These are phyloP conservation scores for Leccinum holopus DNA, from an alignment of 1,284 basidiomycete species.

Conservation along the genomic window DNA sequence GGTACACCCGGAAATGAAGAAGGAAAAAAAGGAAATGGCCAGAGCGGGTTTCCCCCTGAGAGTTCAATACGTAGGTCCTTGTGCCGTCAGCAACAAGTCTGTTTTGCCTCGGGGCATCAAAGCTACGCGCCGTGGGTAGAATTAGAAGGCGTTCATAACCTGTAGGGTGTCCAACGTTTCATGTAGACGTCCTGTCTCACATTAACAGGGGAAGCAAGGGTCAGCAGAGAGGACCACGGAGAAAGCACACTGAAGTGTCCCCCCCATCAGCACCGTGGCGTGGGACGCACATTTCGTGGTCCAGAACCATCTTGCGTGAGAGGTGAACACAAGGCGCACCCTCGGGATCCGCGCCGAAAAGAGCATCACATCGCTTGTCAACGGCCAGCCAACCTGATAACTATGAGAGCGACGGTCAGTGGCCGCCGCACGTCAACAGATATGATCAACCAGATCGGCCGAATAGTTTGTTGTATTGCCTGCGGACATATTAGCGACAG, in stretches of 20 bases:
- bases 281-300: not conserved
- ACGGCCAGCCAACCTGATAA: slow-evolving; percentile 13
- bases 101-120: slow-evolving; percentile 17
- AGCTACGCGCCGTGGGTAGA: slow-evolving; percentile 22
- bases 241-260: slow-evolving; percentile 6
- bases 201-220: slow-evolving; percentile 17
- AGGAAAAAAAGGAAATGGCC: slow-evolving; percentile 2
- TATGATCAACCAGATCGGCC: slow-evolving; percentile 9
- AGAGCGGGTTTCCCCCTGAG: slow-evolving; percentile 5
- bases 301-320: slow-evolving; percentile 5
- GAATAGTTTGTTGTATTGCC: slow-evolving; percentile 20
- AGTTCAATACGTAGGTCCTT: slow-evolving; percentile 12
- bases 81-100: not conserved
- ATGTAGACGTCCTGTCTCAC: slow-evolving; percentile 6
- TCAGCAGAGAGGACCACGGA: slow-evolving; percentile 2
- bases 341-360: slow-evolving; percentile 10
- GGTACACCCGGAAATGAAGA: slow-evolving; percentile 30
- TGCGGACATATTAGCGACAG: slow-evolving; percentile 18
- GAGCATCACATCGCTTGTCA: not conserved
- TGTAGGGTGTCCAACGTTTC: slow-evolving; percentile 8
- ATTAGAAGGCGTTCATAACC: slow-evolving; percentile 24
- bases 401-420: slow-evolving; percentile 6
- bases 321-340: slow-evolving; percentile 9
- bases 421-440: slow-evolving; percentile 20
- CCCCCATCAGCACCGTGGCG: slow-evolving; percentile 5